Conservation (phyloP, 2,329 filamentous ascomycete species). For the Sporothrix protearum region DNA sequence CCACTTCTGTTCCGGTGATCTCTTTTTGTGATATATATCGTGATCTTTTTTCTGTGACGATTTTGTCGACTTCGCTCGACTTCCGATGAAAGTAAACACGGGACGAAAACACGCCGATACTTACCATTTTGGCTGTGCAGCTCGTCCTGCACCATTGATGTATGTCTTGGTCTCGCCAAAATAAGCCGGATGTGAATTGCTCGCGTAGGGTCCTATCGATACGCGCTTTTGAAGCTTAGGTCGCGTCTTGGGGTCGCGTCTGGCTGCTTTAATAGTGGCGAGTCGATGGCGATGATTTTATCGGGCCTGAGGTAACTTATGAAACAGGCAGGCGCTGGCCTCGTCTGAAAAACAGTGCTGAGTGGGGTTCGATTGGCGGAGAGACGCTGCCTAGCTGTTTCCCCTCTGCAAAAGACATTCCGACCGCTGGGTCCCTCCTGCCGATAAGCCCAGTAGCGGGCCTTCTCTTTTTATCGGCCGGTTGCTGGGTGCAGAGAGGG, state of each 20-base stretch:
- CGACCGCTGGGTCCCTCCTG: neutral
- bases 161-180: neutral
- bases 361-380: slow-evolving; percentile 13
- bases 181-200: neutral
- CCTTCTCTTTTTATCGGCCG: neutral
- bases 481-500: slow-evolving; percentile 25
- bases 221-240: neutral
- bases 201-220: slow-evolving; percentile 9
- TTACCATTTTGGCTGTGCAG: slow-evolving; percentile 10
- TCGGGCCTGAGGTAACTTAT: too few relatives aligned
- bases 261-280: neutral
- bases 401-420: neutral
- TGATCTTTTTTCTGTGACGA: neutral
- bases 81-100: neutral
- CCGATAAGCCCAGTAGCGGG: neutral
- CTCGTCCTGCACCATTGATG: neutral
- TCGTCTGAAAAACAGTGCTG: neutral
- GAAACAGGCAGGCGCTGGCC: neutral
- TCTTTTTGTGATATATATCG: neutral
- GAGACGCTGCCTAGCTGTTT: slow-evolving; percentile 5
- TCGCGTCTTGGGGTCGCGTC: slow-evolving; percentile 18
- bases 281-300: neutral
- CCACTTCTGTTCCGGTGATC: neutral
- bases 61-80: neutral
- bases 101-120: neutral